Evolutionary conservation across 2,329 filamentous ascomycete species (phyloP), one percentile per base, ranked within the genome.

Genomic region (Ophiostoma ulmi): DNA sequence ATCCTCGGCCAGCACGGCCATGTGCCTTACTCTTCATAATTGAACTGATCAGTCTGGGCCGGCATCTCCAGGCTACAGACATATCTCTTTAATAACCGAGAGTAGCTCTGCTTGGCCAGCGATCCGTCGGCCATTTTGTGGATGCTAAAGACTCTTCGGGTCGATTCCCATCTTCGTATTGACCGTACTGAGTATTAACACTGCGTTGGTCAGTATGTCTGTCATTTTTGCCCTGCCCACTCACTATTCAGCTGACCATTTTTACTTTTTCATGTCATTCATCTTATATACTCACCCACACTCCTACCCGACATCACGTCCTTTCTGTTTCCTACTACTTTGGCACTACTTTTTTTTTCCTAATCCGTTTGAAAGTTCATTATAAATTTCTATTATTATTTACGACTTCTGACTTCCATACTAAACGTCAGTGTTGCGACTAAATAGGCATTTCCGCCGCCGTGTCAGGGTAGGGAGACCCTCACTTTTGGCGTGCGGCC

Each of bases 401-500:
- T 39, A 39, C 38, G 41, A 58, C 65, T 20, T 2, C 35, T 35
- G 67, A 14, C 36, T 31, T 31, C 31, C 31, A 31, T 65, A 26
- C 26, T 26, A 26, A 26, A 26, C 26, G 26, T 70, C 44, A 20
- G 52, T 66, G 38, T 55, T 31, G 31, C 55, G 36, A 65, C 70
- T 41, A 68, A 72, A 70, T 35, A 72, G 71, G 71, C 68, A 70
- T 44, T 65, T 70, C 71, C 71, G 68, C 68, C 68, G 64, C 64
- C 68, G 44, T 55, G 69, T 35, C 10, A 52, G 68, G 13, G 67
- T 39, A 67, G 64, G 48, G 44, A 64, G 61, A 31, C 35, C 67
- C 31, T 20, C 67, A 44, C 26, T 63, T 41, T 35, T 58, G 67
- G 35, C 63, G 58, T 68, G 68, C 68, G 22, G 39, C 55, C 71